Evolutionary conservation across 2,329 filamentous ascomycete genomes (phyloP), one percentile per base, ranked within the genome.

Genomic region (Bertia moriformis): DNA sequence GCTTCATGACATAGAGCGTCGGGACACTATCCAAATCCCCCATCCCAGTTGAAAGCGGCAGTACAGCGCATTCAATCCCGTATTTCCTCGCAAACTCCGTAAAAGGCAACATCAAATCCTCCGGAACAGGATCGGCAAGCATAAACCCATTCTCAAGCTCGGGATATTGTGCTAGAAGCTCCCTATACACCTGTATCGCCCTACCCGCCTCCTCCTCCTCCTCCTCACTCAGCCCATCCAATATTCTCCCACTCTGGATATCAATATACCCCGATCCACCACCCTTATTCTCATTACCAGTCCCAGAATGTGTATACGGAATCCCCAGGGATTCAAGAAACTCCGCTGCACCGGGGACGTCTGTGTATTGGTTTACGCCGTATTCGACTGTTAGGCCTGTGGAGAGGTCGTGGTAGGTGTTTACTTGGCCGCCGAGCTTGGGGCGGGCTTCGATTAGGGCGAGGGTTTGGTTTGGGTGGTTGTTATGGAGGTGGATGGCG

Each of bases 91-190:
- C 47, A 19, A 56, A 56, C 1, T 54, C 46, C 1, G 44, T 42
- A 45, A 56, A 55, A 1, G 52, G 47, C 14, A 50, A 38, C 4
- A 54, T 27, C 13, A 56, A 40, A 14, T 53, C 53, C 29, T 51
- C 51, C 0, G 55, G 52, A 3, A 58, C 45, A 1, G 47, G 47
- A 4, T 54, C 44, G 0, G 51, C 48, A 2, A 56, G 48, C 12
- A 46, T 39, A 30, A 48, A 49, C 2, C 52, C 52, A 2, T 40
- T 22, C 3, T 42, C 35, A 3, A 57, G 46, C 17, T 48, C 44
- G 1, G 53, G 49, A 32, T 53, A 51, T 39, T 49, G 42, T 10
- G 32, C 41, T 18, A 49, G 42, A 14, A 44, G 32, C 10, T 35
- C 32, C 10, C 10, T 15, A 17, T 35, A 35, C n/a, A 7, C 22